Conservation (phyloP, 495 filamentous ascomycete genomes). For the Coniosporium apollinis region DNA sequence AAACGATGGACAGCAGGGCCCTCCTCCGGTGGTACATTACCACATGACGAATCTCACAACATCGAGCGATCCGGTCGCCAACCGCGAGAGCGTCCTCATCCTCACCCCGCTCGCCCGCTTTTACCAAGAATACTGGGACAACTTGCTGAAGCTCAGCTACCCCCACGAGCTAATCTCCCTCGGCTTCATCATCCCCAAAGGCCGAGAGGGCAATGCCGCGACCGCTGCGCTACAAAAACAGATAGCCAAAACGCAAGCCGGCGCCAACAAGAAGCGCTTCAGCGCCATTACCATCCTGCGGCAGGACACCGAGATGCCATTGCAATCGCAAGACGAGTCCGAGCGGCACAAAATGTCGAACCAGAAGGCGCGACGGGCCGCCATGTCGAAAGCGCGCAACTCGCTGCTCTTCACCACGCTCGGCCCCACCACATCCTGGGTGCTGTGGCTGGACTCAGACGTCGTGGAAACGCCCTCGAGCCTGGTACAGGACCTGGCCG, state of each 20-base stretch:
- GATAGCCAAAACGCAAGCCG: constrained; percentile 66
- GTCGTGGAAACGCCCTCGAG: constrained; percentile 74
- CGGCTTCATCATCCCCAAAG: constrained; percentile 93
- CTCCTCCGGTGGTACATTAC: constrained; percentile 88
- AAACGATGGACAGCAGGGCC: constrained; percentile 31
- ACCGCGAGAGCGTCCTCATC: constrained; percentile 75
- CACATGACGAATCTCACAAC: constrained; percentile 85
- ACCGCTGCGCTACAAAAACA: constrained; percentile 66
- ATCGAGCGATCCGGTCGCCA: constrained; percentile 50
- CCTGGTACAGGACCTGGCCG: constrained; percentile 83
- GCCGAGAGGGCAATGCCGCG: constrained; percentile 69
- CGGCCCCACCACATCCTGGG: constrained; percentile 86
- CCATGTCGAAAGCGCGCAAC: constrained; percentile 87
- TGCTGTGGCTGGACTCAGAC: constrained; percentile 88
- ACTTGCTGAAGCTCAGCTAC: constrained; percentile 67
- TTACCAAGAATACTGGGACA: constrained; percentile 91
- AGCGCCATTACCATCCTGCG: constrained; percentile 81
- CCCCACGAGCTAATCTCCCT: constrained; percentile 88
- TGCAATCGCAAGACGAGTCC: constrained; percentile 64
- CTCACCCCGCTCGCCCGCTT: constrained; percentile 86
- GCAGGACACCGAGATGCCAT: constrained; percentile 81
- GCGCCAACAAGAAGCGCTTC: constrained; percentile 66
- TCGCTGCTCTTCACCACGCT: constrained; percentile 93
- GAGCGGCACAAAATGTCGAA: constrained; percentile 81
- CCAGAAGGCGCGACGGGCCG: constrained; percentile 70